Evolutionary conservation across 2,329 filamentous ascomycete species (phyloP), one percentile per base, ranked within the genome.

Genomic region (Fusarium sp.): DNA sequence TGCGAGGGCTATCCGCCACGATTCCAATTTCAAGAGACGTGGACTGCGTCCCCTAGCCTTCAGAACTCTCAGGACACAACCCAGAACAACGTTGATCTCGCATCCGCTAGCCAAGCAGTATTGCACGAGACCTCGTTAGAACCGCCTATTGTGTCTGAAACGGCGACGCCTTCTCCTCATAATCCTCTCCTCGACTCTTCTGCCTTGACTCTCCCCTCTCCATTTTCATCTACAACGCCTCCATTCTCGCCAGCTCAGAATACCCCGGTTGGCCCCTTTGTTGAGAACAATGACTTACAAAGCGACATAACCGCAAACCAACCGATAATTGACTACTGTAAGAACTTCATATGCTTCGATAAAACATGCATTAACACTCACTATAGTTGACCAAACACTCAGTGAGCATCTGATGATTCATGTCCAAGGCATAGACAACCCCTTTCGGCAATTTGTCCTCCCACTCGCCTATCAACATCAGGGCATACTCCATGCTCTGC

Each of bases 1-100:
- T 74, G 72, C 26, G 72, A 74, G n/a, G 72, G 72, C 5, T 74
- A 74, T 19, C 72, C 72, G 1, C 69, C 72, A 0, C 53, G 58
- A 2, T 74, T 73, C 19, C 69, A 74, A 28, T 74, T 74, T 34
- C 70, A 67, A n/a, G 64, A 72, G 7, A 55, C 59, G 1, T 13
- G 55, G 38, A 51, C 53, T 1, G 1, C 44, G 0, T 11, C 19
- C 13, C 7, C 35, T 6, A 10, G 1, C 1, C 9, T 10, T 1
- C 2, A 7, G 0, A 11, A 3, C 2, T 9, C 24, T 1, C 32
- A 32, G 0, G n/a, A 22, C 7, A 7, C n/a, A 1, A 25, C 15
- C 2, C 11, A 4, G 3, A 19, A 41, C 12, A 13, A 19, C 24
- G 9, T 32, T 4, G 8, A 49, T 15, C n/a, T 41, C 5, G 15